A percentile compares a stretch with the other conserved stretches of the same genome.
These are phyloP conservation scores for Penicillium sclerotigenum DNA, from an alignment of 2,329 filamentous ascomycete genomes.

Conservation along the genomic window DNA sequence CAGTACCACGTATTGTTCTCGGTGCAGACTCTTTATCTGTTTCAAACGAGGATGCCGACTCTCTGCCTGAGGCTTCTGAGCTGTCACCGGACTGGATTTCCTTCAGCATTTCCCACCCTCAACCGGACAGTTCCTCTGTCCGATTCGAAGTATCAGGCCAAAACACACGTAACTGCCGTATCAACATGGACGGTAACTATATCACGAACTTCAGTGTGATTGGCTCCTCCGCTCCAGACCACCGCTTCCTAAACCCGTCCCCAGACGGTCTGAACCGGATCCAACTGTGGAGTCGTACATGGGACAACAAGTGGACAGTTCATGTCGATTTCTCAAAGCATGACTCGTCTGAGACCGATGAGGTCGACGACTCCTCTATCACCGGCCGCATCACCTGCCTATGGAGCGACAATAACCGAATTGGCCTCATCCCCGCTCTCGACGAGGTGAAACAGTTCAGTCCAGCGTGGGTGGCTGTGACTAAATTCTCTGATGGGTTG, in stretches of 20 bases:
- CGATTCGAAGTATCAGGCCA: constrained; percentile 64
- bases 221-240: constrained; percentile 57
- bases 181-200: constrained; percentile 64
- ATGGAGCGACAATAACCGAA: constrained; percentile 80
- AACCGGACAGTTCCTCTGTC: constrained; percentile 47
- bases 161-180: constrained; percentile 74
- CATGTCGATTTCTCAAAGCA: constrained; percentile 57
- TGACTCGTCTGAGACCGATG: constrained; percentile 31
- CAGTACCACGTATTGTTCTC: constrained; percentile 61
- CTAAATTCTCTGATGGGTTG: constrained; percentile 72
- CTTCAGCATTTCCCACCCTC: constrained; percentile 56
- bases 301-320: constrained; percentile 72
- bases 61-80: constrained; percentile 26
- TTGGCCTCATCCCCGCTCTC: constrained; percentile 72
- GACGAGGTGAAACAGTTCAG: constrained; percentile 74
- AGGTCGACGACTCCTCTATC: constrained; percentile 40
- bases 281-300: constrained; percentile 77
- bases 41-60: neutral
- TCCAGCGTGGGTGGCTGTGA: constrained; percentile 75
- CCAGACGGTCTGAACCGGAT: constrained; percentile 64
- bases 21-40: constrained; percentile 26
- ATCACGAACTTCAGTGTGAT: constrained; percentile 63
- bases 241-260: constrained; percentile 64
- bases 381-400: constrained; percentile 70
- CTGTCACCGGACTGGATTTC: constrained; percentile 61